Evolutionary conservation across 331 rosid species (phyloP).

Genomic region (Rhamnella rubrinervis): DNA sequence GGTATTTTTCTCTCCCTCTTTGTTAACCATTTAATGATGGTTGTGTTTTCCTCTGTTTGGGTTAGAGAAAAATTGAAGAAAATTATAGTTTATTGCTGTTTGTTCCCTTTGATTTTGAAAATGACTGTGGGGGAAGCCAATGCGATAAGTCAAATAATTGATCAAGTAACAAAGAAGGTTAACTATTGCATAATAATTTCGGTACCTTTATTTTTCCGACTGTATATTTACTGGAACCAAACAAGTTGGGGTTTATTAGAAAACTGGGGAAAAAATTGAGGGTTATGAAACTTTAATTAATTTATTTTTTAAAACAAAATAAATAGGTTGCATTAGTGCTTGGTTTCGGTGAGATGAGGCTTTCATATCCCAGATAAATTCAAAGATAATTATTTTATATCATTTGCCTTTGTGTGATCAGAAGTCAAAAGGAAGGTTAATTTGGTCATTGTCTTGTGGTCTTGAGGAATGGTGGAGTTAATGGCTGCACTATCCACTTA

Average conservation of each 20-base stretch:
- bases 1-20: constrained; percentile 30
- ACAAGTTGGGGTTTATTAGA: too few relatives aligned
- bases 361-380: background rate
- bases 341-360: background rate
- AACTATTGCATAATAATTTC: too few relatives aligned
- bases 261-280: too few relatives aligned
- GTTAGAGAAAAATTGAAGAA: background rate
- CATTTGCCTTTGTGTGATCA: background rate
- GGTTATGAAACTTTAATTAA: background rate
- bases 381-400: background rate
- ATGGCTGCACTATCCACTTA: background rate
- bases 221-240: too few relatives aligned
- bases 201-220: too few relatives aligned
- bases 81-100: too few relatives aligned
- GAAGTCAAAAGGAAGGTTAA: background rate
- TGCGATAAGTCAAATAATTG: too few relatives aligned
- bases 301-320: background rate
- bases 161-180: too few relatives aligned
- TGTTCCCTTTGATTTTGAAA: too few relatives aligned
- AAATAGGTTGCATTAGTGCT: background rate
- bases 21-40: background rate
- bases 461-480: background rate
- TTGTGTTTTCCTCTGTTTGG: background rate
- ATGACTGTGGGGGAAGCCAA: too few relatives aligned
- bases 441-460: background rate